Evolutionary conservation across 805 yeast genomes (phyloP), one percentile per base, ranked within the genome.

Genomic region (Ogataea trehaloabstinens): DNA sequence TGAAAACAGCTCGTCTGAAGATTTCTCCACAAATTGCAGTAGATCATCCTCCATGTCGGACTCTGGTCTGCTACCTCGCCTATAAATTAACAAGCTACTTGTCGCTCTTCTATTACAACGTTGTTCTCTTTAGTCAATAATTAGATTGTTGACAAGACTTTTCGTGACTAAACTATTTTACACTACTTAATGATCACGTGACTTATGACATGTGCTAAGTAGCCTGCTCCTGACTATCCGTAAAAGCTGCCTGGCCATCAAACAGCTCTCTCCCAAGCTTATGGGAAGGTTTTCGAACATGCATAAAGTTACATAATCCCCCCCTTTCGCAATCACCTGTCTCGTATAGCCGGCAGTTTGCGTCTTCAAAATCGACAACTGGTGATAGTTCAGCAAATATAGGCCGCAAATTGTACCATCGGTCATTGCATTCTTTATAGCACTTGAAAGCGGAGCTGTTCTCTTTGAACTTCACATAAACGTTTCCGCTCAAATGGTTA

Each of bases 231-330:
- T n/a, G n/a, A n/a, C n/a, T n/a, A n/a, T n/a, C n/a, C n/a, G n/a
- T n/a, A 12, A 28, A 28, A 37, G 21, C 41, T 11, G 44, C 35
- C 34, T 56, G 53, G 28, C 55, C 41, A 16, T 45, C 42, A 38
- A 35, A 45, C n/a, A 56, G 31, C 6, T 33, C 48, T 19, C 48
- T 42, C 24, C 50, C 52, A 4, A 57, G 28, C 4, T 22, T 37
- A 5, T 53, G 53, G 2, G 74, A 56, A 0, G 95, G 87, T 27
- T 70, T 61, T 50, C 80, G 70, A 3, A 82, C 71, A 60, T 90
- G 98, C 75, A 88, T 83, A 60, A 85, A 89, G 60, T 90, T 90
- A 63, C 98, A 90, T 53, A 76, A 74, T 22, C 81, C 85, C 2
- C 89, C 91, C 56, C 97, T 73, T n/a, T 71, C 74, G 56, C 98